A percentile compares a stretch with the other conserved stretches of the same genome.
Conservation (phyloP, 495 filamentous ascomycete species). For the Lepidopterella palustris region DNA sequence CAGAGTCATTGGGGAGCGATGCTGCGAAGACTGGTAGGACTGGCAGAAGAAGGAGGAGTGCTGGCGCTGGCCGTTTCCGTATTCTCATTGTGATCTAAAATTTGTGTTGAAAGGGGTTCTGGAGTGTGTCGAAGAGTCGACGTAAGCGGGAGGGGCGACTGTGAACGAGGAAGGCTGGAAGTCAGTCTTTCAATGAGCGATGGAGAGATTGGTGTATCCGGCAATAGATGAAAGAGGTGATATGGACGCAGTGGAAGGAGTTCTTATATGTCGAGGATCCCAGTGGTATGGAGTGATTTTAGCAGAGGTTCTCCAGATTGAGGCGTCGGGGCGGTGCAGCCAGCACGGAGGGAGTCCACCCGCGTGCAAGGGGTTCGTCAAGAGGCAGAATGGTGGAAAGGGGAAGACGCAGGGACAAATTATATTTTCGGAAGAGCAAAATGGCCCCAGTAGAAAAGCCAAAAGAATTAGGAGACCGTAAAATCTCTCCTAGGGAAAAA, state of each 20-base stretch:
- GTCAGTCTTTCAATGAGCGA: background rate
- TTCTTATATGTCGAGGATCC: background rate
- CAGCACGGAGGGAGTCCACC: background rate
- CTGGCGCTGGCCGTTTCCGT: constrained; percentile 37
- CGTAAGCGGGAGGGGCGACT: background rate
- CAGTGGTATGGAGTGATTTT: background rate
- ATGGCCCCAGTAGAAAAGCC: background rate
- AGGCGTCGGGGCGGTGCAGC: background rate
- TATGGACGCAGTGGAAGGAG: background rate
- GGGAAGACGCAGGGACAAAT: background rate
- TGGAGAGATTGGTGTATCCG: background rate
- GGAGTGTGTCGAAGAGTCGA: constrained; percentile 6
- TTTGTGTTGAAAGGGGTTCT: constrained; percentile 6
- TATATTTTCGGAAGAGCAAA: background rate
- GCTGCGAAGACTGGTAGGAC: constrained; percentile 30
- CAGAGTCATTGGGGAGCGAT: constrained; percentile 19
- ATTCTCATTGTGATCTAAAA: constrained; percentile 41
- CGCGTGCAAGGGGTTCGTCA: background rate
- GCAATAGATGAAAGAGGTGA: background rate
- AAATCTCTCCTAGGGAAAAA: too few species aligned
- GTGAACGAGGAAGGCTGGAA: background rate
- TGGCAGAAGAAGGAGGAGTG: constrained; percentile 45
- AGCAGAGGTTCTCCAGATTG: constrained; percentile 2
- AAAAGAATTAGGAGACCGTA: too few species aligned
- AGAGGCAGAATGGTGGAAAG: too few species aligned